Base-by-base conservation (phyloP, 2,329 filamentous ascomycete species). In the Chrysosporium keratinophilum region DNA sequence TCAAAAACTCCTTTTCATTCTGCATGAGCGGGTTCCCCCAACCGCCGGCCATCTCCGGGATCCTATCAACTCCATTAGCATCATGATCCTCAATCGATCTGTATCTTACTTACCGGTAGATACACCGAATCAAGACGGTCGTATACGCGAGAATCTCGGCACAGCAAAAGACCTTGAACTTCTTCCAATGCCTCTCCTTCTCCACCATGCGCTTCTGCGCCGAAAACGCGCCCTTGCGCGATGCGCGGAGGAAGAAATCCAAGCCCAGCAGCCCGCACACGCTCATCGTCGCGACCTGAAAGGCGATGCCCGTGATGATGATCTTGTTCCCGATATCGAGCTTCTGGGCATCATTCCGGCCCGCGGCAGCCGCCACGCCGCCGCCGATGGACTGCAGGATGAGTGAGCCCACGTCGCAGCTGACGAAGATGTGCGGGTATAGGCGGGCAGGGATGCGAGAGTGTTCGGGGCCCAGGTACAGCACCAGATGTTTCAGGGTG, bases 401-500 rank as follows among this genome's bases (percentile, higher is more conserved):
- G n/a, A 84, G 73, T n/a, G 76, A 78, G 51, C 79, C 60, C 41
- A 82, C 58, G 58, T 83, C 81, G 60, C 76, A 79, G n/a, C 69
- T 62, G 58, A 83, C 77, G 66, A 83, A 83, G 56, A 82, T 74
- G 64, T 75, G 75, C 10, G 79, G 80, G 63, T 81, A 82, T 50
- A 74, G 68, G 5, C 67, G 65, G 5, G 76, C 74, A 40, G 69
- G 70, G 51, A 78, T 67, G 23, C 70, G 68, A 19, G 75, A 77
- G 56, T 74, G 67, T 48, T 74, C 64, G 1, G 69, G 64, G 5
- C 80, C 80, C 52, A 81, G 78, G 47, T 73, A 71, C n/a, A 78
- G 63, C 53, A 81, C 75, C 57, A 82, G 72, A 50, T 80, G 76
- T 37, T 79, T 78, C 11, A 82, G 70, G 3, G 73, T 76, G 31